phyloP scores from a whole-genome alignment of 371 early-diverging fungal genomes.

The Mortierella sp. region DNA sequence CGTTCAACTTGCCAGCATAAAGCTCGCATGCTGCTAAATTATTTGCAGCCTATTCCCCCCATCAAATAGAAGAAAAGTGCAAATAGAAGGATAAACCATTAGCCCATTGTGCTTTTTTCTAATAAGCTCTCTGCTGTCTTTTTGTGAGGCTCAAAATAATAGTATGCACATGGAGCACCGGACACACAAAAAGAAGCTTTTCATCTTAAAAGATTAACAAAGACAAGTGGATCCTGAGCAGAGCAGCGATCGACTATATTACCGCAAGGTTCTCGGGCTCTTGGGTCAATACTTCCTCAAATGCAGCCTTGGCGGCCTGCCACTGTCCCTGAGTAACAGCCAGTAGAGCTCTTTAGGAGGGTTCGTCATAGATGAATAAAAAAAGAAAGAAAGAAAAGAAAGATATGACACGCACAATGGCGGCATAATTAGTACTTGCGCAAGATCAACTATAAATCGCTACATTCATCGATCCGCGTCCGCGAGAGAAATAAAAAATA shows the following conservation, averaged over 20 bases:
- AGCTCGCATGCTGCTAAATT: slow-evolving; percentile 68
- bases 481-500: background rate
- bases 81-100: background rate
- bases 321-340: slow-evolving; percentile 66
- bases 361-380: background rate
- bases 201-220: no score
- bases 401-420: background rate
- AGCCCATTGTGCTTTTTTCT: background rate
- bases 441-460: background rate
- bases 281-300: slow-evolving; percentile 55
- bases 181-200: background rate
- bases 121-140: background rate
- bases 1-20: slow-evolving; percentile 64
- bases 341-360: slow-evolving; percentile 53
- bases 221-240: background rate
- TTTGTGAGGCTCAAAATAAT: no score
- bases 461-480: background rate
- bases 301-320: slow-evolving; percentile 57
- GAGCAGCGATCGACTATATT: slow-evolving; percentile 7
- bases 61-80: background rate
- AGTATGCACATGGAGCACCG: background rate
- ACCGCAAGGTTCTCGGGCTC: slow-evolving; percentile 65
- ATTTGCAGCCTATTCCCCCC: slow-evolving; percentile 54
- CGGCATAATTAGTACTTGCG: background rate
- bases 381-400: background rate